phyloP scores from a whole-genome alignment of 371 early-diverging fungal genomes.

The Mortierella sp. region DNA sequence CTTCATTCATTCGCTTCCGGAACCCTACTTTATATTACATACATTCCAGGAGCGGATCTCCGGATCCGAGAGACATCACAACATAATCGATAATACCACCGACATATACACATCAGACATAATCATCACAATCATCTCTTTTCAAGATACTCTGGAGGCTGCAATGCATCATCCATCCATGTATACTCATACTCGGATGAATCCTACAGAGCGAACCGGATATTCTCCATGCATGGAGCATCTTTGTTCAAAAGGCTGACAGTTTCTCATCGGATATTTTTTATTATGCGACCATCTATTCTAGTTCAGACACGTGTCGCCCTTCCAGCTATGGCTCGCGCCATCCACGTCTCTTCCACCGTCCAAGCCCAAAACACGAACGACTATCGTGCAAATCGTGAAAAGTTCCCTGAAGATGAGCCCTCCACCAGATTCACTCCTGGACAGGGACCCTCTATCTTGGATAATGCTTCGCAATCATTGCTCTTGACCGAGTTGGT shows the following conservation, averaged over 20 bases:
- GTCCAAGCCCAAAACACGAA: conserved; percentile 40
- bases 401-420: conserved; percentile 54
- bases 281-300: not conserved
- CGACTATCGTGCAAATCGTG: conserved; percentile 57
- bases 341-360: conserved; percentile 43
- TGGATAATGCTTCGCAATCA: conserved; percentile 86
- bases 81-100: not conserved
- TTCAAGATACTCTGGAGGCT: not conserved
- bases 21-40: not conserved
- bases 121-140: not conserved
- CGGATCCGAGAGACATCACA: not conserved
- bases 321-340: conserved; percentile 44
- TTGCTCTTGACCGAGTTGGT: conserved; percentile 93
- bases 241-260: too few species aligned
- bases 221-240: not conserved
- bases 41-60: not conserved
- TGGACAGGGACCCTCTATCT: conserved; percentile 56
- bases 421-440: conserved; percentile 39
- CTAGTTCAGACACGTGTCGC: conserved; percentile 52
- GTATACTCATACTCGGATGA: not conserved
- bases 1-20: conserved; percentile 1
- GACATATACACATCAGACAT: not conserved
- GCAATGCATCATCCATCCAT: not conserved
- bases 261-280: not conserved
- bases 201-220: not conserved